Evolutionary conservation across 805 yeast species (phyloP).

Genomic region (Blastobotrys terrestris): DNA sequence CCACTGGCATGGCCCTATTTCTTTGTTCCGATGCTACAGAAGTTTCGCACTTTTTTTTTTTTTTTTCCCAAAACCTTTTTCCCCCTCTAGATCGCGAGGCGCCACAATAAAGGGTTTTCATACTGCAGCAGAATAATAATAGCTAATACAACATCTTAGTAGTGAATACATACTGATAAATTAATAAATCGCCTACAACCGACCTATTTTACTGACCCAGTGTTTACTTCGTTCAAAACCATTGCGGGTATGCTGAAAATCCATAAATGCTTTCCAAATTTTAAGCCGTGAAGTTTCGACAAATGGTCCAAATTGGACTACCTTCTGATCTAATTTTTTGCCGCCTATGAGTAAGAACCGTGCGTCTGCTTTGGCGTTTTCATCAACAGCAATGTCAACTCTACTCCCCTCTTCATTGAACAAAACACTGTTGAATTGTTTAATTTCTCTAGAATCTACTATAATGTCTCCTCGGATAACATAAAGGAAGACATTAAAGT

Average conservation of each 20-base stretch:
- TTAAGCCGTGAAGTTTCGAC: conserved; percentile 66
- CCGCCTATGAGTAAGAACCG: conserved; percentile 74
- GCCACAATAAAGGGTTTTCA: no score
- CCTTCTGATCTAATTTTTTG: conserved; percentile 60
- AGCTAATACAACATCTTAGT: no score
- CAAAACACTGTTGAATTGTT: conserved; percentile 49
- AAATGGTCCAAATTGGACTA: conserved; percentile 88
- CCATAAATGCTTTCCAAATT: conserved; percentile 62
- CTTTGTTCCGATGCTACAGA: no score
- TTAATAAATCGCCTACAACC: no score
- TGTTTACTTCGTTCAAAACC: conserved; percentile 31
- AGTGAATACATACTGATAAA: no score
- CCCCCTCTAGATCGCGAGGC: no score
- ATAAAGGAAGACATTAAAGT: conserved; percentile 66
- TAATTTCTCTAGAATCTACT: conserved; percentile 39
- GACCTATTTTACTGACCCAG: conserved; percentile 31
- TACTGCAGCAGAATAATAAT: no score
- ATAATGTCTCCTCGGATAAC: conserved; percentile 54
- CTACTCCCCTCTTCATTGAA: conserved; percentile 65
- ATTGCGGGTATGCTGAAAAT: conserved; percentile 48
- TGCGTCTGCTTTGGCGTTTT: conserved; percentile 37
- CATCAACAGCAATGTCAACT: conserved; percentile 49
- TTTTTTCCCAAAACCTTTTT: no score
- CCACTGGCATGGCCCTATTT: no score
- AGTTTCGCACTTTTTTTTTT: no score